Conservation (phyloP, 2,329 filamentous ascomycete species). For the Microcyclosporella mali region DNA sequence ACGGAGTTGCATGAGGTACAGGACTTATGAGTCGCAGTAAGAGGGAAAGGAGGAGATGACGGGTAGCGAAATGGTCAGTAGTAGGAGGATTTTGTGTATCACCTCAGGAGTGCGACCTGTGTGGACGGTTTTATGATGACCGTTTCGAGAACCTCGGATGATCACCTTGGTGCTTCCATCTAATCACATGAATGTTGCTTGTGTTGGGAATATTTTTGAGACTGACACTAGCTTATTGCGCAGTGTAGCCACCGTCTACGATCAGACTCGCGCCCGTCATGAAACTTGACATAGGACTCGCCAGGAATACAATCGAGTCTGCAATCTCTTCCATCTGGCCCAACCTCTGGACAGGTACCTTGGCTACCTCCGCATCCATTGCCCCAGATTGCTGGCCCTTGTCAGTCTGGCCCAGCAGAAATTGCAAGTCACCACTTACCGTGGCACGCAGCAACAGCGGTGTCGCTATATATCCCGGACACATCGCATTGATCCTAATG, state of each 20-base stretch:
- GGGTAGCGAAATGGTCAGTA: conserved; percentile 11
- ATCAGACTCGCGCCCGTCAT: conserved; percentile 15
- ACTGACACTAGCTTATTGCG: conserved; percentile 3
- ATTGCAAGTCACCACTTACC: background rate
- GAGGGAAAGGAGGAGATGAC: conserved; percentile 15
- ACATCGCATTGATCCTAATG: conserved; percentile 58
- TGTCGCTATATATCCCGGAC: conserved; percentile 38
- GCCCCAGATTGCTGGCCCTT: conserved; percentile 2
- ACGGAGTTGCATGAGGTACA: conserved; percentile 15
- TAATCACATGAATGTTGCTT: too few species aligned
- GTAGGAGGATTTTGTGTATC: conserved; percentile 5
- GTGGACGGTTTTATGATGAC: too few species aligned
- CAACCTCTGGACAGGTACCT: conserved; percentile 51
- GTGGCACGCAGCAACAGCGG: conserved; percentile 7
- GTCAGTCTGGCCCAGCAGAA: background rate
- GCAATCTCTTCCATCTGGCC: conserved; percentile 53
- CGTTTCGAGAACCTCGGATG: too few species aligned
- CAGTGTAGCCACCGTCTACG: conserved; percentile 20
- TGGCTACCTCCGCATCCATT: conserved; percentile 36
- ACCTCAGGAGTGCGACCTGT: conserved; percentile 2
- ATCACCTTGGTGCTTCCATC: too few species aligned
- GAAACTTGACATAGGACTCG: conserved; percentile 25
- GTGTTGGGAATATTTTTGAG: too few species aligned
- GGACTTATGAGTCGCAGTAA: conserved; percentile 13
- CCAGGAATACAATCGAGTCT: conserved; percentile 45